phyloP scores from a whole-genome alignment of 1,139 yeast species.

The Geotrichum phurueaensis region DNA sequence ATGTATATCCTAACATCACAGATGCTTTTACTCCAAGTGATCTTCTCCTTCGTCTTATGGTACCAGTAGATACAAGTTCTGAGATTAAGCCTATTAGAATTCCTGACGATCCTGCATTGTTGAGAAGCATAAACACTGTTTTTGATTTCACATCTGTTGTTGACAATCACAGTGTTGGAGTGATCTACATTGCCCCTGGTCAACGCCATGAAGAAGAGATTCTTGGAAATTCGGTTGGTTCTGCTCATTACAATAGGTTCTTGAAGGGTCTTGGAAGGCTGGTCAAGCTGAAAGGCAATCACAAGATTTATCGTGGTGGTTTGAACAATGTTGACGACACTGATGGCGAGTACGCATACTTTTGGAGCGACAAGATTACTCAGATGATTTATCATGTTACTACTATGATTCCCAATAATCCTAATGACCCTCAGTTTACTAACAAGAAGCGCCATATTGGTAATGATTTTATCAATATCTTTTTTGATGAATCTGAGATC shows the following conservation, averaged over 20 bases:
- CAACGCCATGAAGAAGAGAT: constrained; percentile 63
- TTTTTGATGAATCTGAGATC: constrained; percentile 65
- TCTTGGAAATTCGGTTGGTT: constrained; percentile 59
- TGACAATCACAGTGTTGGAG: constrained; percentile 73
- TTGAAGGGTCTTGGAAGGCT: constrained; percentile 53
- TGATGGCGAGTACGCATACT: constrained; percentile 73
- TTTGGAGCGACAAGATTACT: constrained; percentile 65
- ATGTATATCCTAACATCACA: constrained; percentile 2
- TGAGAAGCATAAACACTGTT: constrained; percentile 51
- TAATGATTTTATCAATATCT: constrained; percentile 74
- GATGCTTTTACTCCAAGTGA: constrained; percentile 36
- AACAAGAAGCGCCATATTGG: constrained; percentile 81
- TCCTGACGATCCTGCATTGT: constrained; percentile 45
- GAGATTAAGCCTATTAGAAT: constrained; percentile 39
- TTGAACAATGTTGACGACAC: constrained; percentile 60
- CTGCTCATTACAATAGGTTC: constrained; percentile 55
- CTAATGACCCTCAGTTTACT: constrained; percentile 43
- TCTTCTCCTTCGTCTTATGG: constrained; percentile 40
- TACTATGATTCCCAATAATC: constrained; percentile 66
- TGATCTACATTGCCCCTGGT: constrained; percentile 64
- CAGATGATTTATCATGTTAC: constrained; percentile 75
- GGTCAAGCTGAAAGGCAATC: constrained; percentile 50
- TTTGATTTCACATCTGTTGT: constrained; percentile 76
- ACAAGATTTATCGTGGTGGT: constrained; percentile 68
- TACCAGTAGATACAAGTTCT: constrained; percentile 30